Evolutionary conservation across 2,329 filamentous ascomycete species (phyloP).

Genomic region (Fusarium chuoi): DNA sequence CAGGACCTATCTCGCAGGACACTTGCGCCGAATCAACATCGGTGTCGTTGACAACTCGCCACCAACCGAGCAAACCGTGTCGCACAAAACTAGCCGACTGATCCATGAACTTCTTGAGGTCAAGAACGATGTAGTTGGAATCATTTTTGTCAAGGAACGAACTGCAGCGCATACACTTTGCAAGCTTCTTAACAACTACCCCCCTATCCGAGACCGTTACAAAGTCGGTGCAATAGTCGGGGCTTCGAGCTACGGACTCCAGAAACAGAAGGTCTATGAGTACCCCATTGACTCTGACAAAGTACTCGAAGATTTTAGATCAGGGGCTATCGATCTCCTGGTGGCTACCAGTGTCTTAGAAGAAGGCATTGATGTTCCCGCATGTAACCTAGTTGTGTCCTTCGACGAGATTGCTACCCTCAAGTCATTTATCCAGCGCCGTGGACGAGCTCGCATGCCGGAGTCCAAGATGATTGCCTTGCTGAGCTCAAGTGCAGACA

Average conservation of each 20-base stretch:
- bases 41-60: slow-evolving; percentile 19
- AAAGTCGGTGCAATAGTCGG: slow-evolving; percentile 67
- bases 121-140: slow-evolving; percentile 60
- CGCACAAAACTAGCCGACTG: slow-evolving; percentile 67
- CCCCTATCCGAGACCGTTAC: slow-evolving; percentile 58
- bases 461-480: slow-evolving; percentile 62
- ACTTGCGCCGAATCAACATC: slow-evolving; percentile 53
- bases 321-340: slow-evolving; percentile 65
- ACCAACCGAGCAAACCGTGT: slow-evolving; percentile 50
- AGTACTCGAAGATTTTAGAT: slow-evolving; percentile 60
- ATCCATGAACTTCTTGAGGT: slow-evolving; percentile 60
- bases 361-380: slow-evolving; percentile 75
- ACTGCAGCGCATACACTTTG: slow-evolving; percentile 69
- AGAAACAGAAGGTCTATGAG: slow-evolving; percentile 55
- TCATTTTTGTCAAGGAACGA: slow-evolving; percentile 75
- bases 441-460: slow-evolving; percentile 62
- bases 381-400: slow-evolving; percentile 70
- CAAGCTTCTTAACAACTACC: slow-evolving; percentile 65
- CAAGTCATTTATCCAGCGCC: slow-evolving; percentile 69
- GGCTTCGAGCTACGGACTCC: slow-evolving; percentile 52
- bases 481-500: slow-evolving; percentile 42
- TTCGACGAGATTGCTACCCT: slow-evolving; percentile 61
- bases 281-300: slow-evolving; percentile 48
- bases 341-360: slow-evolving; percentile 73
- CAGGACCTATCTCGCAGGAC: slow-evolving; percentile 63